Conservation (phyloP, 2,329 filamentous ascomycete genomes). For the Tolypocladium amazonense region DNA sequence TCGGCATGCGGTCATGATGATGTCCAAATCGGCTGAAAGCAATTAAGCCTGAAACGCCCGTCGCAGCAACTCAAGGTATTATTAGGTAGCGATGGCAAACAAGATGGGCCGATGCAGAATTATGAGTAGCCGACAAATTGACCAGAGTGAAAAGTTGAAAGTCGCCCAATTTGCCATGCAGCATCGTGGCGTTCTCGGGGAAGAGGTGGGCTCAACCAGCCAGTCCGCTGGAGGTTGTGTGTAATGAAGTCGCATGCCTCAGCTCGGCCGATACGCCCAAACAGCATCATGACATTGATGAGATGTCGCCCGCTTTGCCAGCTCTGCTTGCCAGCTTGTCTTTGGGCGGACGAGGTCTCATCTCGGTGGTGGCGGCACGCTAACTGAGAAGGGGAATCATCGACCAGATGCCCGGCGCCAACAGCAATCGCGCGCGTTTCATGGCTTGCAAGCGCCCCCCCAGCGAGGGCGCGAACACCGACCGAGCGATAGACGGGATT, state of each 20-base stretch:
- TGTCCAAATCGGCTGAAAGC: neutral
- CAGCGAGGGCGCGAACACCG: neutral
- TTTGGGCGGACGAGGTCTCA: neutral
- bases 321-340: too few relatives aligned
- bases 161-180: too few relatives aligned
- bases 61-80: neutral
- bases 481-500: neutral
- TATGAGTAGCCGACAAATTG: neutral
- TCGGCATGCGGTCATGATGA: too few relatives aligned
- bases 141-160: too few relatives aligned
- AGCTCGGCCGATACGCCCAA: too few relatives aligned
- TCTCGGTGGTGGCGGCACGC: neutral
- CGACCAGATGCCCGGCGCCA: neutral
- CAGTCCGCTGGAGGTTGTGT: neutral
- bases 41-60: neutral
- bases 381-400: neutral
- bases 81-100: neutral
- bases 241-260: too few relatives aligned
- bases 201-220: neutral
- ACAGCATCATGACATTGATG: too few relatives aligned
- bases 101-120: neutral
- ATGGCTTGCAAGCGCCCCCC: conserved; percentile 1
- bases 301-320: neutral
- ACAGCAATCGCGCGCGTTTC: conserved; percentile 7
- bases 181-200: neutral